Evolutionary conservation across 768 basidiomycete genomes (phyloP).

Genomic region (Dendrothele bispora): DNA sequence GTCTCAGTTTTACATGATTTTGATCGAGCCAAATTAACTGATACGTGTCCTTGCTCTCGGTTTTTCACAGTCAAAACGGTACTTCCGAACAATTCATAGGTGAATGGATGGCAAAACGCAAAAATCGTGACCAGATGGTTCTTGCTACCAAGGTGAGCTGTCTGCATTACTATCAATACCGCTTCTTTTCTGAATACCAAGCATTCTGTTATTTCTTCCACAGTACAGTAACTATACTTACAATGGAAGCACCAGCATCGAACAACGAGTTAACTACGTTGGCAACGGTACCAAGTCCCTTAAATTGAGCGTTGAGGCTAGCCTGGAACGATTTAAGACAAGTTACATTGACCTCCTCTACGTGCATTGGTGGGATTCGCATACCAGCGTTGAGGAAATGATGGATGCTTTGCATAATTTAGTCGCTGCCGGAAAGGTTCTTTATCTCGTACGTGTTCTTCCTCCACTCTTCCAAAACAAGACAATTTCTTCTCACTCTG

Average conservation of each 20-base stretch:
- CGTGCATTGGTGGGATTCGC: constrained; percentile 46
- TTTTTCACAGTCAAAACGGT: constrained; percentile 45
- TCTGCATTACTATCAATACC: background rate
- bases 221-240: constrained; percentile 9
- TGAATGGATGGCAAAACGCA: constrained; percentile 49
- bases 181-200: background rate
- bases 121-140: constrained; percentile 48
- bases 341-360: constrained; percentile 46
- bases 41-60: no score
- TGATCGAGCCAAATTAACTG: background rate
- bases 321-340: constrained; percentile 41
- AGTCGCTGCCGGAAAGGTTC: constrained; percentile 44
- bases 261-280: constrained; percentile 37
- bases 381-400: constrained; percentile 46
- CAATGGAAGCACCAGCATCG: no score
- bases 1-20: background rate
- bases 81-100: constrained; percentile 53
- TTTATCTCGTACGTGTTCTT: constrained; percentile 32
- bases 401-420: constrained; percentile 45
- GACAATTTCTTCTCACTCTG: background rate
- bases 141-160: constrained; percentile 46
- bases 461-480: background rate
- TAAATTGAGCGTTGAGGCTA: constrained; percentile 34
- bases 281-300: constrained; percentile 48
- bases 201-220: background rate